Evolutionary conservation across 352 stramenopile genomes (phyloP).

Genomic region (Thalassiosira sp.): DNA sequence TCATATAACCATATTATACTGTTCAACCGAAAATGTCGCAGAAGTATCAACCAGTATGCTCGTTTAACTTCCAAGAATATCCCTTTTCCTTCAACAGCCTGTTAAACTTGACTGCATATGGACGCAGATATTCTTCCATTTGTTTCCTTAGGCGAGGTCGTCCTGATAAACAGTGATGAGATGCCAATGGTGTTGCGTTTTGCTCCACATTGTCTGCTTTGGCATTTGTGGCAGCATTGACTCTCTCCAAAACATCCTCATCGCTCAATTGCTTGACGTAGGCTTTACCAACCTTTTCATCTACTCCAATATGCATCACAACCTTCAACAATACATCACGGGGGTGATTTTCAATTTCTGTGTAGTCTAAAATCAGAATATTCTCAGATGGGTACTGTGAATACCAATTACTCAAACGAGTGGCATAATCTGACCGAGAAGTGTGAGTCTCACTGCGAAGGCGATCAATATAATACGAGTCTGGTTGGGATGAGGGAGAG

Average conservation of each 20-base stretch:
- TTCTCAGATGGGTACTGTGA: constrained; percentile 41
- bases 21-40: not conserved
- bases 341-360: constrained; percentile 45
- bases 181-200: constrained; percentile 7
- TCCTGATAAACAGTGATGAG: constrained; percentile 12
- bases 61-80: constrained; percentile 52
- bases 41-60: constrained; percentile 15
- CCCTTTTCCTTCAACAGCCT: constrained; percentile 39
- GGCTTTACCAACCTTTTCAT: constrained; percentile 26
- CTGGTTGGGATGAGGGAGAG: constrained; percentile 36
- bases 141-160: constrained; percentile 37
- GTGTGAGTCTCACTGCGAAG: constrained; percentile 44
- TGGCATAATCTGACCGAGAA: constrained; percentile 56
- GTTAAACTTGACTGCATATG: constrained; percentile 53
- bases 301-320: constrained; percentile 47
- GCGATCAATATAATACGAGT: constrained; percentile 57
- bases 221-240: constrained; percentile 39
- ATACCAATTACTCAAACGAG: constrained; percentile 44
- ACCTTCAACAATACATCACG: constrained; percentile 40
- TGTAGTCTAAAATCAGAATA: constrained; percentile 58
- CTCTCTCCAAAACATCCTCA: constrained; percentile 30
- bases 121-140: constrained; percentile 52
- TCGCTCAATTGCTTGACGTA: constrained; percentile 36
- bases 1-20: not conserved
- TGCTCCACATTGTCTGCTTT: not conserved